phyloP scores from a whole-genome alignment of 306 rosid species.

The Alnus rubra region DNA sequence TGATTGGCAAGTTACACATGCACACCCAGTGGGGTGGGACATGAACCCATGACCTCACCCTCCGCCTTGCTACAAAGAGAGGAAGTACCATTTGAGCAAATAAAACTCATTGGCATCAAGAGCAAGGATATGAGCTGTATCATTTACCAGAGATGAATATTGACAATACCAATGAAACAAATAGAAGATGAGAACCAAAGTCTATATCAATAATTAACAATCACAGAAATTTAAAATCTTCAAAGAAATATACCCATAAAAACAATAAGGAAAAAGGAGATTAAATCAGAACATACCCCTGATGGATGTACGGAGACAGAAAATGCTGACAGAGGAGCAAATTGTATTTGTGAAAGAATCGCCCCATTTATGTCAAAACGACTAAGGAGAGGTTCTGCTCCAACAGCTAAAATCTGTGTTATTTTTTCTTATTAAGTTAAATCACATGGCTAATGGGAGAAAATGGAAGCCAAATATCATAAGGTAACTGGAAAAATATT shows the following conservation, averaged over 20 bases:
- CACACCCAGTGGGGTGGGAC: too few species aligned
- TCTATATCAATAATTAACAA: neutral
- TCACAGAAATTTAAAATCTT: neutral
- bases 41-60: too few species aligned
- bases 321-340: slow-evolving; percentile 79
- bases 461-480: neutral
- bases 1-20: too few species aligned
- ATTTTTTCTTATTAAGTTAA: slow-evolving; percentile 1
- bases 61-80: too few species aligned
- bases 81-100: too few species aligned
- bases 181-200: neutral
- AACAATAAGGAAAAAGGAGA: neutral
- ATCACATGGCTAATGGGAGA: neutral
- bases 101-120: neutral
- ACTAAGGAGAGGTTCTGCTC: slow-evolving; percentile 76
- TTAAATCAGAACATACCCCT: slow-evolving; percentile 56
- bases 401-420: slow-evolving; percentile 73
- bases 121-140: neutral
- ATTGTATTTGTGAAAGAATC: slow-evolving; percentile 83
- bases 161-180: neutral
- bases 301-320: slow-evolving; percentile 76
- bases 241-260: slow-evolving; percentile 2
- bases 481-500: neutral
- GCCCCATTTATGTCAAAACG: slow-evolving; percentile 78
- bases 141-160: neutral